Base-by-base conservation (phyloP, 2,329 filamentous ascomycete genomes). In the Clonostachys solani region DNA sequence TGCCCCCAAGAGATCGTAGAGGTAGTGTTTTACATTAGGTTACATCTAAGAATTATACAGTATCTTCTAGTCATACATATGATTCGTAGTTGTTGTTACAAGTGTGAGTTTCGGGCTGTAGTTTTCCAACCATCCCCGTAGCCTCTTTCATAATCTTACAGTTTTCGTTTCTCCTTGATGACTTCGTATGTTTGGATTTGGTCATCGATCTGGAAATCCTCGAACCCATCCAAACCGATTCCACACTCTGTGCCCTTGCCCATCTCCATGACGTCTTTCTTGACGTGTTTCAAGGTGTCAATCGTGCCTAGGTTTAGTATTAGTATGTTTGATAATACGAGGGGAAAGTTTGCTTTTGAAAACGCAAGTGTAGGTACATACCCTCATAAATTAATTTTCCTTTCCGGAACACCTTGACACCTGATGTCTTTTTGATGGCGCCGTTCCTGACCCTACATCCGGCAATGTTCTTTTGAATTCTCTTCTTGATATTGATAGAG, bases 191-290 rank as follows among this genome's bases (percentile, higher is more conserved):
- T 85, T 71, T 97, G 94, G 51, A 99, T 79, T 64, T 86, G 81
- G 68, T 99, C 94, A 29, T 92, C 94, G 13, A 83, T 74, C 59
- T 85, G 65, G 62, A 97, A 87, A 18, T 83, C 87, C 43, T 86
- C 76, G 83, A 90, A 99, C 33, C 75, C 78, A 4, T 86, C 83
- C 59, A 99, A 92, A 45, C 82, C 84, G 55, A 99, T 85, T 54
- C 94, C 94, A 59, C 94, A 99, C 67, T 99, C 94, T n/a, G 79
- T 82, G 49, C 91, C 92, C 69, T 95, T 97, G 58, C 83, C 84
- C 83, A 95, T 94, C 60, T 96, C 89, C 42, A 75, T 73, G 33
- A 94, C 88, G 54, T 96, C 89, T 64, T 95, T 95, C 77, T 97
- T 96, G 64, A 87, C 83, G 59, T 95, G 88, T 71, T 94, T 96